A percentile compares a stretch with the other conserved stretches of the same genome.
Evolutionary conservation across 2,329 filamentous ascomycete species (phyloP).

Genomic region (Hymenoscyphus fructigenus): DNA sequence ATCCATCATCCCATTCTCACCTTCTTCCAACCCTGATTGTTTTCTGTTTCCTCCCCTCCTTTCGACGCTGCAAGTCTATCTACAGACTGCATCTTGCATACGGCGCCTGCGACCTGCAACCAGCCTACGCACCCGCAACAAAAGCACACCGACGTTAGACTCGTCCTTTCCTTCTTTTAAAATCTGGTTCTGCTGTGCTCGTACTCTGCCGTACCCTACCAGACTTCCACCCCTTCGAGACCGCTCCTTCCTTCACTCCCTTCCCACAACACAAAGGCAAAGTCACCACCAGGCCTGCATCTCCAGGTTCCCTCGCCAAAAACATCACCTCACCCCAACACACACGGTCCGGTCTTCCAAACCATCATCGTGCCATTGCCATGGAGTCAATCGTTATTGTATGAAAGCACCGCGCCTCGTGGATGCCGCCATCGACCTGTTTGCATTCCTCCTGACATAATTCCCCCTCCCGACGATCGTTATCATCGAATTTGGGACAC

Average conservation of each 20-base stretch:
- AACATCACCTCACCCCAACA: background rate
- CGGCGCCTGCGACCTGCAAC: background rate
- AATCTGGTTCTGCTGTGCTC: background rate
- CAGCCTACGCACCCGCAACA: background rate
- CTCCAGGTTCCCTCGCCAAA: background rate
- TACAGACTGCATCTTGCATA: background rate
- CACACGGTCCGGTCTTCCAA: background rate
- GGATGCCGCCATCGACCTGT: constrained; percentile 32
- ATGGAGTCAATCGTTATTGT: constrained; percentile 7
- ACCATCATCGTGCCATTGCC: background rate
- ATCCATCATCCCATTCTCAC: background rate
- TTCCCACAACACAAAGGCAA: background rate
- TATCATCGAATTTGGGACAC: constrained; percentile 15
- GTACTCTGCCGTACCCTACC: background rate
- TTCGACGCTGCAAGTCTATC: background rate
- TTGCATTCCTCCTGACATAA: constrained; percentile 21
- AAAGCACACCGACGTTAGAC: background rate
- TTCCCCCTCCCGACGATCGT: constrained; percentile 13
- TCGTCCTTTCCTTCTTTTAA: constrained; percentile 1
- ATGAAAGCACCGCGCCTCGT: background rate
- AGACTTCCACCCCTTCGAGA: background rate
- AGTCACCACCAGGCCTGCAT: too few relatives aligned
- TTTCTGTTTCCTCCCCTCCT: background rate
- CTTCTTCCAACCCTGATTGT: background rate
- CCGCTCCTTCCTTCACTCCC: background rate